A percentile compares a stretch with the other conserved stretches of the same genome.
Conservation (phyloP, 2,329 filamentous ascomycete genomes). For the Trichoderma sp. region DNA sequence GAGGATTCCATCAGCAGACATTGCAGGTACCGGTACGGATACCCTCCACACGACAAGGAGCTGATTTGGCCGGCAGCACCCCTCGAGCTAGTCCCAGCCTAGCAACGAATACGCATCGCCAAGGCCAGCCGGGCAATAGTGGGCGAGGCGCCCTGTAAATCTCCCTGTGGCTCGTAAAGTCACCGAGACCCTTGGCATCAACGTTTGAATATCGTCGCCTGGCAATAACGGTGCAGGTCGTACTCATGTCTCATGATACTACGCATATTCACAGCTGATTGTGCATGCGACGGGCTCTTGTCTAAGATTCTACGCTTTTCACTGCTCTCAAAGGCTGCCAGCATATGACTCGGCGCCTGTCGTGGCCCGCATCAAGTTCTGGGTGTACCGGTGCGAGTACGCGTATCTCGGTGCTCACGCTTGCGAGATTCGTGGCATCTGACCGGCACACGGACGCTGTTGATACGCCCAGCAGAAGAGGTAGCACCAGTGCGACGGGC, state of each 20-base stretch:
- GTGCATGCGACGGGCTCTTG: neutral
- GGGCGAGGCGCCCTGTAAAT: neutral
- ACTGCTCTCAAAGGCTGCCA: neutral
- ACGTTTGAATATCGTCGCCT: neutral
- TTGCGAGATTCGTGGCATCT: constrained; percentile 15
- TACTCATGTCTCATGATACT: neutral
- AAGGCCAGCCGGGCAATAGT: neutral
- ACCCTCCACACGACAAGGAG: neutral
- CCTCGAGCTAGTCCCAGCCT: neutral
- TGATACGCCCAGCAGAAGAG: neutral
- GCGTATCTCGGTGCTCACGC: constrained; percentile 1
- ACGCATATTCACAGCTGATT: neutral
- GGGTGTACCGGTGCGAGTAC: constrained; percentile 4
- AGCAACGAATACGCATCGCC: neutral
- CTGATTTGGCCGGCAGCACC: neutral
- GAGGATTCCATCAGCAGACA: neutral
- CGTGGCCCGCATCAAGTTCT: constrained; percentile 3
- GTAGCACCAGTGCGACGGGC: constrained; percentile 5
- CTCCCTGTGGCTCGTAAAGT: neutral
- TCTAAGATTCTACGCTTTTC: neutral
- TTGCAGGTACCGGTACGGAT: neutral
- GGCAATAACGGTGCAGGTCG: neutral
- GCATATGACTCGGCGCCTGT: constrained; percentile 8
- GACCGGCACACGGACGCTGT: neutral
- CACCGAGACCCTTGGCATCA: neutral